Conservation (phyloP, 352 stramenopile genomes). For the Hyaloperonospora brassicae region DNA sequence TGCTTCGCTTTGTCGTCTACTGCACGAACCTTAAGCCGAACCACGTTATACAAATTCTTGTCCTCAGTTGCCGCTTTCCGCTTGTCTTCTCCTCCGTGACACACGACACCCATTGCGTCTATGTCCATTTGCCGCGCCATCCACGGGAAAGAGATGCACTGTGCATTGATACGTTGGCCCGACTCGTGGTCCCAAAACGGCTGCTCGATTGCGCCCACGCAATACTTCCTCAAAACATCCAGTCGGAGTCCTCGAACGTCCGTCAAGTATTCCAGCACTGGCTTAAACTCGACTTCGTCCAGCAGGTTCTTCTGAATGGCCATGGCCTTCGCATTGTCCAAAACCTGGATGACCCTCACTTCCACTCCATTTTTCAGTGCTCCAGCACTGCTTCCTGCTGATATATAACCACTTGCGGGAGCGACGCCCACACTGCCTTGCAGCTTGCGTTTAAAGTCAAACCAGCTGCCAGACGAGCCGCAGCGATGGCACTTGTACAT, state of each 20-base stretch:
- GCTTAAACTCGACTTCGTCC: conserved; percentile 49
- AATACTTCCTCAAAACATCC: conserved; percentile 82
- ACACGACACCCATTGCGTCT: conserved; percentile 74
- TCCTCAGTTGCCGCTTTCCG: conserved; percentile 21
- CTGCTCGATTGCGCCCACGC: conserved; percentile 84
- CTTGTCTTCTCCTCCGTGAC: conserved; percentile 24
- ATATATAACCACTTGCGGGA: conserved; percentile 31
- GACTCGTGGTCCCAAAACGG: conserved; percentile 58
- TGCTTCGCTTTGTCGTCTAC: conserved; percentile 84
- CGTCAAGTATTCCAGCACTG: conserved; percentile 68
- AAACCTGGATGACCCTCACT: conserved; percentile 63
- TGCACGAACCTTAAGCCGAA: conserved; percentile 79
- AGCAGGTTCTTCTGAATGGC: conserved; percentile 77
- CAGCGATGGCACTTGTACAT: conserved; percentile 89
- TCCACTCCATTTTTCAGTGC: conserved; percentile 10
- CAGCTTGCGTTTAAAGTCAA: conserved; percentile 84
- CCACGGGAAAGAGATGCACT: conserved; percentile 95
- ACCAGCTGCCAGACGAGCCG: conserved; percentile 77
- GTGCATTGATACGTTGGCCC: conserved; percentile 40
- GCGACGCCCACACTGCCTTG: conserved; percentile 47
- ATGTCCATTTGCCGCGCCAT: conserved; percentile 85
- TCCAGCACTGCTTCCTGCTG: conserved; percentile 19
- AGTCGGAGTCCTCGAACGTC: conserved; percentile 53
- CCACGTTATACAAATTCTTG: conserved; percentile 73
- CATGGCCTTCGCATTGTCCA: conserved; percentile 82